These are phyloP conservation scores for Agaricus subrufescens DNA, from an alignment of 768 basidiomycete species.

Conservation along the genomic window DNA sequence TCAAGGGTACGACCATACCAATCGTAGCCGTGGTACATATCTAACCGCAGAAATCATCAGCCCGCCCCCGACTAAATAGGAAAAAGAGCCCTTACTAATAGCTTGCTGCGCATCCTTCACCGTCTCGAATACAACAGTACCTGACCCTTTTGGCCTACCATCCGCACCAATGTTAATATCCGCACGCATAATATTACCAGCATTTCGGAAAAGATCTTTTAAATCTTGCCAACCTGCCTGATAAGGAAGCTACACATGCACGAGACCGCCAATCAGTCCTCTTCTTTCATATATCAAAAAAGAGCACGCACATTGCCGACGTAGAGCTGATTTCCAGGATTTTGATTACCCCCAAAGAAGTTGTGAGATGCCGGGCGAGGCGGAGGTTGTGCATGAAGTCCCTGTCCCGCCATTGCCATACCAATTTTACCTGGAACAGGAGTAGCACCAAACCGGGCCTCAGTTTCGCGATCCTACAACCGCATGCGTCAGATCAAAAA, in stretches of 20 bases:
- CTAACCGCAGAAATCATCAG: slow-evolving; percentile 31
- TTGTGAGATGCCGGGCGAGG: slow-evolving; percentile 83
- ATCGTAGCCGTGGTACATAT: slow-evolving; percentile 95
- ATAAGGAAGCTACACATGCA: slow-evolving; percentile 77
- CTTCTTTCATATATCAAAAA: no score
- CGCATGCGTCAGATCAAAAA: neutral
- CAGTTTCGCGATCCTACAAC: slow-evolving; percentile 88
- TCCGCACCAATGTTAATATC: slow-evolving; percentile 94
- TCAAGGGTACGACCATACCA: slow-evolving; percentile 96
- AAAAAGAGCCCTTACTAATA: slow-evolving; percentile 61
- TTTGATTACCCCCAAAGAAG: slow-evolving; percentile 51
- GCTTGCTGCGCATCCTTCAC: slow-evolving; percentile 88
- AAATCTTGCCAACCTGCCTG: slow-evolving; percentile 99
- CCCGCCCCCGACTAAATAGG: slow-evolving; percentile 23
- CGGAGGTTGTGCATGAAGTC: slow-evolving; percentile 71
- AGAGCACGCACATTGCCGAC: slow-evolving; percentile 73
- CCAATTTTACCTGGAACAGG: slow-evolving; percentile 96
- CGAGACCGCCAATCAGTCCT: slow-evolving; percentile 62
- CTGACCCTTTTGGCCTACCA: slow-evolving; percentile 92
- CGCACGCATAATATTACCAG: slow-evolving; percentile 92
- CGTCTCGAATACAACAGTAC: slow-evolving; percentile 95
- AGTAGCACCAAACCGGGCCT: slow-evolving; percentile 92
- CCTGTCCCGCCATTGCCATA: slow-evolving; percentile 93
- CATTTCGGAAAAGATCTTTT: slow-evolving; percentile 94
- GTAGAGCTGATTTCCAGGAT: slow-evolving; percentile 90